A percentile compares a stretch with the other conserved stretches of the same genome.
These are phyloP conservation scores for Boletellus ananas DNA, from an alignment of 768 basidiomycete species.

Conservation along the genomic window DNA sequence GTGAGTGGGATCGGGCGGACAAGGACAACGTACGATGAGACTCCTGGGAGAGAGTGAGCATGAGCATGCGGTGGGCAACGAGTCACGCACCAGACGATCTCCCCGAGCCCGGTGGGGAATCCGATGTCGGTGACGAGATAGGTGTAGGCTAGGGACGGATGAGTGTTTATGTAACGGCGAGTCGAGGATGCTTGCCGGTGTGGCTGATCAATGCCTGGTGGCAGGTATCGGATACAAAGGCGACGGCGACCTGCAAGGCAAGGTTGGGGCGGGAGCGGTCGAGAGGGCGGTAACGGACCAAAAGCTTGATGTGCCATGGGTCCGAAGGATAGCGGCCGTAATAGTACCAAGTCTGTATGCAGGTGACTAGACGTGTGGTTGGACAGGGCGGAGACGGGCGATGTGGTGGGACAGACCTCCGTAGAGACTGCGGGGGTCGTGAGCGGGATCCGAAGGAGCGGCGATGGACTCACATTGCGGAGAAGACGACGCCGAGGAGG, in stretches of 20 bases:
- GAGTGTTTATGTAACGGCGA: background rate
- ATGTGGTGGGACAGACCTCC: conserved; percentile 38
- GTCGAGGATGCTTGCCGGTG: conserved; percentile 34
- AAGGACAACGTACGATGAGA: conserved; percentile 17
- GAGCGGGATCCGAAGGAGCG: background rate
- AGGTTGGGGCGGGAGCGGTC: background rate
- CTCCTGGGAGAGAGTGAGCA: conserved; percentile 21
- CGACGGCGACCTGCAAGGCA: conserved; percentile 43
- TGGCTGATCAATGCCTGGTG: conserved; percentile 59
- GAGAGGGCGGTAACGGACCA: conserved; percentile 34
- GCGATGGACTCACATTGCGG: conserved; percentile 42
- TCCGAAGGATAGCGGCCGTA: conserved; percentile 48
- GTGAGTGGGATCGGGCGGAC: background rate
- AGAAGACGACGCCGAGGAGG: conserved; percentile 51
- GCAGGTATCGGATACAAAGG: conserved; percentile 50
- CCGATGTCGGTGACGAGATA: conserved; percentile 45
- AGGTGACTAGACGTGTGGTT: conserved; percentile 41
- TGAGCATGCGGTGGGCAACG: background rate
- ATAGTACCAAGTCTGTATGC: conserved; percentile 57
- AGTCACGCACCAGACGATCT: conserved; percentile 43
- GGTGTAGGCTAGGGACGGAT: conserved; percentile 39
- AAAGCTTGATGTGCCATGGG: conserved; percentile 45
- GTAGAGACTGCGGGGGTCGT: conserved; percentile 38
- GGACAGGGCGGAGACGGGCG: background rate
- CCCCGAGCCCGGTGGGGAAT: conserved; percentile 22